Evolutionary conservation across 108 stramenopile genomes (phyloP).

Genomic region (Schizochytrium sp.): DNA sequence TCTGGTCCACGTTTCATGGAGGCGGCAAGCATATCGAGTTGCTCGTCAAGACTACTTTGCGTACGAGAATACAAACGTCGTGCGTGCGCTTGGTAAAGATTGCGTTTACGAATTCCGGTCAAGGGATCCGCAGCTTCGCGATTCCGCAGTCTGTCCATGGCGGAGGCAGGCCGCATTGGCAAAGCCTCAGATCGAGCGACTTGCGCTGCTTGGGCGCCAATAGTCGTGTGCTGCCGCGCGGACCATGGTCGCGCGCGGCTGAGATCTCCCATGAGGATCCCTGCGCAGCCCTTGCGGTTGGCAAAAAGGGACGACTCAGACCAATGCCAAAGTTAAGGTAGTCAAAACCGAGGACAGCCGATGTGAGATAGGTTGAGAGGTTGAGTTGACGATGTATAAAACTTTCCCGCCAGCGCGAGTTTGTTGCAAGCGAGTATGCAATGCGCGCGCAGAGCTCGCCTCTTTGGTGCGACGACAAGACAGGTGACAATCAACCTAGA

Average conservation of each 20-base stretch:
- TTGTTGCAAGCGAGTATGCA: too few relatives aligned
- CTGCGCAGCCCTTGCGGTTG: too few relatives aligned
- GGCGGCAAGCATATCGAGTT: not conserved
- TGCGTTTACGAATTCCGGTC: not conserved
- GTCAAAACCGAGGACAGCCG: too few relatives aligned
- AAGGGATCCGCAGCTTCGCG: not conserved
- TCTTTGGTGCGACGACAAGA: too few relatives aligned
- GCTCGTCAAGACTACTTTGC: not conserved
- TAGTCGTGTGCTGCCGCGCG: not conserved
- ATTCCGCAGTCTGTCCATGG: not conserved
- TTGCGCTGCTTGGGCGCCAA: not conserved
- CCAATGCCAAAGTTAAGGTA: too few relatives aligned
- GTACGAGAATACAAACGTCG: not conserved
- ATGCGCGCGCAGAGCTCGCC: too few relatives aligned
- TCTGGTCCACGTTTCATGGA: not conserved
- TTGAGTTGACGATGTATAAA: too few relatives aligned
- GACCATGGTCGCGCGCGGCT: not conserved
- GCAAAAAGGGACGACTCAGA: too few relatives aligned
- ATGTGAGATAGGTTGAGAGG: too few relatives aligned
- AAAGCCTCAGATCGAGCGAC: not conserved
- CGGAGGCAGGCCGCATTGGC: not conserved
- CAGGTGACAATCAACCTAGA: too few relatives aligned
- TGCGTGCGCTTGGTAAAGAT: not conserved
- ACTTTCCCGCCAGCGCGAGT: too few relatives aligned
- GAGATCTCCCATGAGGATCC: too few relatives aligned